Base-by-base conservation (phyloP, 1,284 basidiomycete species). In the Leccinum solheimii region DNA sequence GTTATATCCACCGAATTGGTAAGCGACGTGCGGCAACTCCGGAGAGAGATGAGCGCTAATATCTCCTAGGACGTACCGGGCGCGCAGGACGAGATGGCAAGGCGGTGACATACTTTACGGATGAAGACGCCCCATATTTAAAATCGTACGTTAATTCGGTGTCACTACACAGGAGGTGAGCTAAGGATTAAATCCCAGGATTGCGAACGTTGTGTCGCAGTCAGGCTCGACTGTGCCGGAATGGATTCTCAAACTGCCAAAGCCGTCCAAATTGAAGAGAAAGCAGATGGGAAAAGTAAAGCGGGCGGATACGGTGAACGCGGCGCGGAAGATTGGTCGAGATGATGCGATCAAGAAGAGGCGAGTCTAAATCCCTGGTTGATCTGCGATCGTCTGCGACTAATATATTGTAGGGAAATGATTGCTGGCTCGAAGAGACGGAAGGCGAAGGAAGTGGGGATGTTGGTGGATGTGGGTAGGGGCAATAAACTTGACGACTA, bases 1-100 rank as follows among this genome's bases (percentile, higher is more conserved):
- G 90, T 69, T 99, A 99, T 72, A 86, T 99, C 36, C 97, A 99
- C 77, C 85, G 97, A 27, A 97, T 99, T 62, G 97, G 93, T 84
- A 55, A n/a, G 23, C 23, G 63, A 82, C 70, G 53, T 5, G 23
- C 53, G 21, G 49, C 23, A 8, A 26, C 36, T 7, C 4, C 14
- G 45, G 45, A 14, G 19, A 48, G 21, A 48, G 3, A 38, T 48
- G 45, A 48, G 45, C 45, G 52, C 56, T 66, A 38, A 58, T 57
- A n/a, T 4, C 51, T 62, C 26, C 7, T 59, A 88, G 90, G 94
- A 71, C 90, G 97, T 62, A 98, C 97, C 1, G 97, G 97, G 19
- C 87, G 97, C 61, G 96, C 96, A 16, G 97, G 95, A 1, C 84
- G 91, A 55, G 87, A 92, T 67, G 97, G 97, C 9, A 90, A 90